Base-by-base conservation (phyloP, 1,139 yeast genomes). In the Protomyces macrosporus region DNA sequence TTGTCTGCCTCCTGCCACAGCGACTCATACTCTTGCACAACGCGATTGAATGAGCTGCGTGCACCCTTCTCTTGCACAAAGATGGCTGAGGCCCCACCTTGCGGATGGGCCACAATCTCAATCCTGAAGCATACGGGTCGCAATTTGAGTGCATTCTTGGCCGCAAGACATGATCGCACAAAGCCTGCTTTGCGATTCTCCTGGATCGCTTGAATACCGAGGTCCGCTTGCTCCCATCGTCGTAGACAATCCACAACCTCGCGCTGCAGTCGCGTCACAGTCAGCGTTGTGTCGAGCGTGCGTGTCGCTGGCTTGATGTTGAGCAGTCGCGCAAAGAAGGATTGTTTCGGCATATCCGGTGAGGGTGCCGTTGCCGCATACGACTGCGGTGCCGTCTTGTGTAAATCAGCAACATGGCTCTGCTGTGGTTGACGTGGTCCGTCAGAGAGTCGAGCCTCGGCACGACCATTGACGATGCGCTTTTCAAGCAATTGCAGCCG, bases 31-130 rank as follows among this genome's bases (percentile, higher is more conserved):
- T 62, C 65, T n/a, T 53, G 45, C 33, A 51, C 62, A 32, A 62
- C 65, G 4, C 65, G 45, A 10, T 56, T 50, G 59, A 57, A 57
- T 34, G 57, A 37, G 35, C 58, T 51, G 48, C 53, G 53, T 6
- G 63, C 63, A 30, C 66, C 66, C 61, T 65, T 65, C 45, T 63
- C 66, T 45, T 55, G 63, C 34, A 40, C 39, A 45, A 65, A 65
- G 50, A 58, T 45, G 12, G 59, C 66, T 40, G 52, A 35, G 16
- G 63, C 45, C 5, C 66, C 66, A 16, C 36, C 35, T 30, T 39
- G 32, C 32, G 50, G 63, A 10, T 33, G 45, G 4, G 45, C 36
- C 7, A 39, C 51, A 16, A 64, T 30, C 48, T 65, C 63, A 45
- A 56, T 42, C 40, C 55, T 56, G 58, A 65, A 65, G 7, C 55